Conservation (phyloP, 805 yeast species). For the Candida maesae region DNA sequence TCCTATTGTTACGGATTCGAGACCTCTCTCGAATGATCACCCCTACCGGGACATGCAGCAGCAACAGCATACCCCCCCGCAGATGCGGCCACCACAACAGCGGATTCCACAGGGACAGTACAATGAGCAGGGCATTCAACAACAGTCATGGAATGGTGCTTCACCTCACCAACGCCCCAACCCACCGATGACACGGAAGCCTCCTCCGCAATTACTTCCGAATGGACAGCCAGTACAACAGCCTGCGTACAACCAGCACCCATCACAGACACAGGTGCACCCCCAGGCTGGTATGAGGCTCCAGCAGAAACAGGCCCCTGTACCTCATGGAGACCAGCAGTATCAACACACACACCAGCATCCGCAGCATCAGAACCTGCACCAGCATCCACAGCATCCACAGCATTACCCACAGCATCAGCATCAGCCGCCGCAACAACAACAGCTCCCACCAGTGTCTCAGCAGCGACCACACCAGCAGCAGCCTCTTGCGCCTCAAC, state of each 20-base stretch:
- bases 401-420: constrained; percentile 20
- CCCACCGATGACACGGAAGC: not conserved
- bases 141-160: constrained; percentile 2
- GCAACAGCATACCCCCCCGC: not conserved
- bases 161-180: not conserved
- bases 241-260: too few species aligned
- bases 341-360: constrained; percentile 19
- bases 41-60: constrained; percentile 5
- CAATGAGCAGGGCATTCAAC: too few species aligned
- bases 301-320: too few species aligned
- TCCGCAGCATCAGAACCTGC: constrained; percentile 12
- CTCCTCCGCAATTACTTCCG: constrained; percentile 4
- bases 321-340: too few species aligned
- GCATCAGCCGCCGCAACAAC: constrained; percentile 12
- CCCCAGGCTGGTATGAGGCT: too few species aligned
- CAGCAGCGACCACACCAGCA: too few species aligned
- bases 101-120: constrained; percentile 2
- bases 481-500: too few species aligned
- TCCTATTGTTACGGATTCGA: not conserved
- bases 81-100: constrained; percentile 3
- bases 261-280: too few species aligned
- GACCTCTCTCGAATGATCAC: not conserved
- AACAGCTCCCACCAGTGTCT: too few species aligned
- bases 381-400: constrained; percentile 4
- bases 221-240: constrained; percentile 5